phyloP scores from a whole-genome alignment of 139 green algal genomes.

The Chlamydomonas incerta region DNA sequence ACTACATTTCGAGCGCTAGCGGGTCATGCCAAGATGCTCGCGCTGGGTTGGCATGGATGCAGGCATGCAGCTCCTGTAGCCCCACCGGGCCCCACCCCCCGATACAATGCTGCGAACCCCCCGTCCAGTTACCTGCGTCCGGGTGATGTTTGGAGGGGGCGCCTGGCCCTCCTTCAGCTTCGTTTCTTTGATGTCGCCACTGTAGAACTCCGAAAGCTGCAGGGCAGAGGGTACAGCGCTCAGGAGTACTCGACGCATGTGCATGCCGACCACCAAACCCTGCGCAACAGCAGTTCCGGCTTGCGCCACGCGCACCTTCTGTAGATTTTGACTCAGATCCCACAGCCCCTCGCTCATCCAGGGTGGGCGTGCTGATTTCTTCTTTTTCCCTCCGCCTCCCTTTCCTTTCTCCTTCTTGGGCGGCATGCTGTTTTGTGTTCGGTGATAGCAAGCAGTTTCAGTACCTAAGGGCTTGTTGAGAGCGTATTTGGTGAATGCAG shows the following conservation, averaged over 20 bases:
- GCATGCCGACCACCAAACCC: too few relatives aligned
- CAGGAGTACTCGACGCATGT: too few relatives aligned
- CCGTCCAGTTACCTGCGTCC: conserved; percentile 52
- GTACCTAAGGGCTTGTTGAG: too few relatives aligned
- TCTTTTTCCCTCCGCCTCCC: conserved; percentile 27
- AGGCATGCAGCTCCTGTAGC: too few relatives aligned
- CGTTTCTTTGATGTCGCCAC: conserved; percentile 56
- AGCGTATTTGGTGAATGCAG: too few relatives aligned
- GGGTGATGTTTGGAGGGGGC: conserved; percentile 48
- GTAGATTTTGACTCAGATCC: conserved; percentile 32
- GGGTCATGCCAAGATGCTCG: too few relatives aligned
- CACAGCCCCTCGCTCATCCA: conserved; percentile 57
- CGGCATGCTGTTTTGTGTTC: neutral
- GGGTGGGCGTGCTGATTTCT: conserved; percentile 43
- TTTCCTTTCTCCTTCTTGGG: conserved; percentile 17
- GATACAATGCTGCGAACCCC: too few relatives aligned
- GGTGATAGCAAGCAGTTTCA: too few relatives aligned
- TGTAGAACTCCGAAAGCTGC: conserved; percentile 57
- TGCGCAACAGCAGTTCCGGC: too few relatives aligned
- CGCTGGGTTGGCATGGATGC: too few relatives aligned
- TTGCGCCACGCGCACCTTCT: neutral
- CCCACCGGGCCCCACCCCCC: too few relatives aligned
- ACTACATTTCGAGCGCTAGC: too few relatives aligned
- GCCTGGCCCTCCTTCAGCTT: conserved; percentile 57
- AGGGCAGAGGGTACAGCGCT: neutral